Evolutionary conservation across 345 rosid species (phyloP), one percentile per base, ranked within the genome.

Genomic region (Heritiera littoralis): DNA sequence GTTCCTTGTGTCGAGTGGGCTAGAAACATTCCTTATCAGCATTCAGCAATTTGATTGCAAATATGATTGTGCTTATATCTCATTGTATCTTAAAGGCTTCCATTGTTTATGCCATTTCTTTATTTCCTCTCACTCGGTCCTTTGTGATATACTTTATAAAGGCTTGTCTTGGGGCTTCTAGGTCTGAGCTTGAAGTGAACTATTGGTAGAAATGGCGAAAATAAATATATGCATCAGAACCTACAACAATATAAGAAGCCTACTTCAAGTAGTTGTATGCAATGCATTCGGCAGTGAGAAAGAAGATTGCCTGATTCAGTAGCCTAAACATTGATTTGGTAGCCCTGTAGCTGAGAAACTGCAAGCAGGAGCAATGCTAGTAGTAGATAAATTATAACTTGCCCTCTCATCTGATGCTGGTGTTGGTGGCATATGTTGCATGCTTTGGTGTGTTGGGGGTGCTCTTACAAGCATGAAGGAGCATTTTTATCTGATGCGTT

Each of bases 381-480:
- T 78, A 88, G 80, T 77, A 87, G 78, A 66, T 51, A 65, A 71
- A 72, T n/a, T 66, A 73, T 79, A 77, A 76, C 68, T 12, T 68
- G 78, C 30, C 67, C 77, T 48, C 83, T 86, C 93, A 90, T 88
- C 78, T n/a, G n/a, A n/a, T n/a, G n/a, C n/a, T n/a, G n/a, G n/a
- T n/a, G n/a, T n/a, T n/a, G n/a, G n/a, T n/a, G n/a, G n/a, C n/a
- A n/a, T n/a, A n/a, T n/a, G n/a, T n/a, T n/a, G n/a, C n/a, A n/a
- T n/a, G n/a, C n/a, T n/a, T n/a, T n/a, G n/a, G n/a, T n/a, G n/a
- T n/a, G n/a, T n/a, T n/a, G n/a, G n/a, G n/a, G n/a, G n/a, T n/a
- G n/a, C n/a, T n/a, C n/a, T n/a, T n/a, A n/a, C n/a, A n/a, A n/a
- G n/a, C n/a, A n/a, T n/a, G n/a, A n/a, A n/a, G n/a, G n/a, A n/a